Conservation (phyloP, 2,329 filamentous ascomycete genomes). For the Xylariaceae sp. region DNA sequence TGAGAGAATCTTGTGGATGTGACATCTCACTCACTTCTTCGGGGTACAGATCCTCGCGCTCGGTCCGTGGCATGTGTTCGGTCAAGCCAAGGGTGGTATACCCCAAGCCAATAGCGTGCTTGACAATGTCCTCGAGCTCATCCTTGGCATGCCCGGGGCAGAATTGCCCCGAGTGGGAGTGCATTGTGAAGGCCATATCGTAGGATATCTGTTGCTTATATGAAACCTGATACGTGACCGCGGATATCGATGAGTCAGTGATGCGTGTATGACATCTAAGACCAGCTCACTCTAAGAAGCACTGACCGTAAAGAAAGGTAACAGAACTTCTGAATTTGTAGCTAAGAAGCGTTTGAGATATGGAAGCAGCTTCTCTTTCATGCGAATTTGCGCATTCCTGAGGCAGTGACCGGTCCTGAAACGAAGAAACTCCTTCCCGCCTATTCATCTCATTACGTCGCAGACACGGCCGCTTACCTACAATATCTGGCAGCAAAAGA, state of each 20-base stretch:
- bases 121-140: constrained; percentile 75
- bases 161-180: constrained; percentile 97
- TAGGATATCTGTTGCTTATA: not conserved
- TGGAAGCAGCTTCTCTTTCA: too few species aligned
- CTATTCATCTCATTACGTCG: too few species aligned
- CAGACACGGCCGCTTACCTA: too few species aligned
- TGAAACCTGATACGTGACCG: not conserved
- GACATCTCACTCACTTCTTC: constrained; percentile 77
- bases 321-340: too few species aligned
- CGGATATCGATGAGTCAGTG: not conserved
- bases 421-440: too few species aligned
- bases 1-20: too few species aligned
- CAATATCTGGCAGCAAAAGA: too few species aligned
- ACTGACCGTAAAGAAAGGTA: too few species aligned
- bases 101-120: constrained; percentile 68
- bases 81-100: constrained; percentile 84
- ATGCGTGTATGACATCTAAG: not conserved
- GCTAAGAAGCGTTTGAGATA: too few species aligned
- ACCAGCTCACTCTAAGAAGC: too few species aligned
- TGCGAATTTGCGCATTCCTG: too few species aligned
- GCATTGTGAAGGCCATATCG: constrained; percentile 90
- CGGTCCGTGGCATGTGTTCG: constrained; percentile 86
- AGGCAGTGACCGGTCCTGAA: too few species aligned
- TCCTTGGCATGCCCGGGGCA: constrained; percentile 85
- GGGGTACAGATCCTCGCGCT: constrained; percentile 75